Evolutionary conservation across 2,329 filamentous ascomycete genomes (phyloP), one percentile per base, ranked within the genome.

Genomic region (Lasiodiplodia sp.): DNA sequence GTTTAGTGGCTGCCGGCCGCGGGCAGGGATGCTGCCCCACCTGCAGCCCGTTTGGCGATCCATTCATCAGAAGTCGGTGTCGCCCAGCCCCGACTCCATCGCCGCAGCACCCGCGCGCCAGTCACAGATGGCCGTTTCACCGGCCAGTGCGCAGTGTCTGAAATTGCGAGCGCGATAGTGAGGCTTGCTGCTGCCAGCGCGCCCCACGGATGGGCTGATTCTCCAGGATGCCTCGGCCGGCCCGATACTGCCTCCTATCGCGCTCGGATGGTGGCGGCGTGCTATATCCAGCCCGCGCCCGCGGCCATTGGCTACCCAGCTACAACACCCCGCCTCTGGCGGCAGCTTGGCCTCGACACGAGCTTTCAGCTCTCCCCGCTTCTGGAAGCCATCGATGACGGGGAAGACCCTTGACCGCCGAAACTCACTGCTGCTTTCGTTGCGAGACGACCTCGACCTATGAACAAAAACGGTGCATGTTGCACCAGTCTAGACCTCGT

Each of bases 171-270:
- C n/a, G 44, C 44, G 21, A 63, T 28, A 63, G 28, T 51, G 58
- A 63, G 58, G 40, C 40, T 63, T 44, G 40, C 40, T 44, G 25
- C 55, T 6, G 38, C 58, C 40, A 18, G 40, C 25, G 16, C 34
- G 57, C 57, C 57, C 57, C 58, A 37, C 58, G 23, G 40, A 63
- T 63, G 58, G 40, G 23, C 58, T 63, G 58, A 63, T 63, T 63
- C 38, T 63, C 25, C 58, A 49, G 23, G 25, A 16, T n/a, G 40
- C 40, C 58, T 63, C 58, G 40, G 40, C 58, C 58, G 58, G 58
- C 34, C 58, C 58, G 58, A 63, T 44, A 37, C 40, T 37, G 58
- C 58, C 58, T 63, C 58, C 58, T 63, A 63, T 63, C 58, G 58
- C 28, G 40, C 58, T 28, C 44, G 40, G 58, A 66, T 53, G 38